A percentile compares a stretch with the other conserved stretches of the same genome.
phyloP scores from a whole-genome alignment of 768 basidiomycete species.

The Tulasnella sp. region DNA sequence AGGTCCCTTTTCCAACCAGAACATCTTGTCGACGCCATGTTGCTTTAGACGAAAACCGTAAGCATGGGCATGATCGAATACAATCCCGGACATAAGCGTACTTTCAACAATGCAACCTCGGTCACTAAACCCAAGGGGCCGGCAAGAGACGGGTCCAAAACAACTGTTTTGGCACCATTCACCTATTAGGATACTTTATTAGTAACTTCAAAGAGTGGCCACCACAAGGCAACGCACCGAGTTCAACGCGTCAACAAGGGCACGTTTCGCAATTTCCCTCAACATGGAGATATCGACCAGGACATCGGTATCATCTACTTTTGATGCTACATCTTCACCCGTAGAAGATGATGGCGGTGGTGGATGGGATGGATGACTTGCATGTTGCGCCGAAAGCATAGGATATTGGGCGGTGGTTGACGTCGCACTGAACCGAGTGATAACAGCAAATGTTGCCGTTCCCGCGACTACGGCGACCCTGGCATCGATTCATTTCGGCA shows the following conservation, averaged over 20 bases:
- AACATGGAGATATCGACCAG: slow-evolving; percentile 27
- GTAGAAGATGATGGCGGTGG: slow-evolving; percentile 2
- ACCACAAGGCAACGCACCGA: slow-evolving; percentile 35
- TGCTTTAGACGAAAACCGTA: slow-evolving; percentile 52
- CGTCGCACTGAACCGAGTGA: too few species aligned
- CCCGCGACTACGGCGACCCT: too few species aligned
- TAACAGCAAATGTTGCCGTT: too few species aligned
- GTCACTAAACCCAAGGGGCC: slow-evolving; percentile 93
- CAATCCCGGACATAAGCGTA: slow-evolving; percentile 24
- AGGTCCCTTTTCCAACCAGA: slow-evolving; percentile 91
- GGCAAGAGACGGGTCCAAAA: slow-evolving; percentile 77
- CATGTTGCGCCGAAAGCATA: too few species aligned
- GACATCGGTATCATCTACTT: background rate
- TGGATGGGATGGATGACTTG: slow-evolving; percentile 10
- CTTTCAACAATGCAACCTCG: slow-evolving; percentile 87
- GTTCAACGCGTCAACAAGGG: slow-evolving; percentile 75
- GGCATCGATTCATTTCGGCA: too few species aligned
- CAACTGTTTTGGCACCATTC: slow-evolving; percentile 89
- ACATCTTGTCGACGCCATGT: slow-evolving; percentile 99
- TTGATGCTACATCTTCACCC: background rate
- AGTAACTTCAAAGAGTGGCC: background rate
- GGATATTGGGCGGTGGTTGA: too few species aligned
- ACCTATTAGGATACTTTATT: slow-evolving; percentile 36
- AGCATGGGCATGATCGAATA: background rate
- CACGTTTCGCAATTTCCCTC: slow-evolving; percentile 66